phyloP scores from a whole-genome alignment of 768 basidiomycete genomes.

The Phaffia tasmanica region DNA sequence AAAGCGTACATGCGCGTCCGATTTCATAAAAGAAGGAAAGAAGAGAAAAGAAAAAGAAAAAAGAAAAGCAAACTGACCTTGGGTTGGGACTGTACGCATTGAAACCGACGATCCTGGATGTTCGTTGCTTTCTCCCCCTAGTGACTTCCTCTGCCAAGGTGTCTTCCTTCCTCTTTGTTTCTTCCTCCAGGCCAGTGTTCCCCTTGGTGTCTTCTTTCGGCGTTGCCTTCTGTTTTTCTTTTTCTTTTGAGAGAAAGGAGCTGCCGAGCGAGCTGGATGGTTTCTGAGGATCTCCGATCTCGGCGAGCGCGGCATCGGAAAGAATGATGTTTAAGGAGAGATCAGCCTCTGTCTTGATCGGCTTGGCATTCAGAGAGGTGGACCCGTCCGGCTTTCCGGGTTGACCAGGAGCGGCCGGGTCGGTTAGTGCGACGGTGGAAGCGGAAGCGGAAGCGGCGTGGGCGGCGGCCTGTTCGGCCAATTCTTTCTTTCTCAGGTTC shows the following conservation, averaged over 20 bases:
- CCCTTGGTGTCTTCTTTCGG: slow-evolving; percentile 8
- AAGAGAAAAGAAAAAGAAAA: slow-evolving; percentile 38
- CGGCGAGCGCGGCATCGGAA: no score
- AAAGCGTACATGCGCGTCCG: neutral
- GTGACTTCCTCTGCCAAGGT: slow-evolving; percentile 29
- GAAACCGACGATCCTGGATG: slow-evolving; percentile 37
- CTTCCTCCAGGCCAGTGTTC: slow-evolving; percentile 1
- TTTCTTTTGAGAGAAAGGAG: neutral
- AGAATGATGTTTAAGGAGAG: no score
- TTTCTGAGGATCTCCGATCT: no score
- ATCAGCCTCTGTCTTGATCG: no score
- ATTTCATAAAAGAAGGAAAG: slow-evolving; percentile 27
- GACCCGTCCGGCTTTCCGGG: slow-evolving; percentile 3
- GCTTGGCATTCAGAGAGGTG: neutral
- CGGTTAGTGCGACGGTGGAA: no score
- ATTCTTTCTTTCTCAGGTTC: slow-evolving; percentile 53
- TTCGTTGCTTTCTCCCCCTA: slow-evolving; percentile 34
- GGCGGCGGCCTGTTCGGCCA: slow-evolving; percentile 20
- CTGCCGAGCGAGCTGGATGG: no score
- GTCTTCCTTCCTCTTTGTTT: neutral
- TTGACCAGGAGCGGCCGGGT: slow-evolving; percentile 1
- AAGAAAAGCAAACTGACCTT: slow-evolving; percentile 45
- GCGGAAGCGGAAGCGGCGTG: no score
- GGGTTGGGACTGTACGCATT: slow-evolving; percentile 37
- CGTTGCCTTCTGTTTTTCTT: neutral